Base-by-base conservation (phyloP, 805 yeast species). In the Saccharomycopsis fodiens region DNA sequence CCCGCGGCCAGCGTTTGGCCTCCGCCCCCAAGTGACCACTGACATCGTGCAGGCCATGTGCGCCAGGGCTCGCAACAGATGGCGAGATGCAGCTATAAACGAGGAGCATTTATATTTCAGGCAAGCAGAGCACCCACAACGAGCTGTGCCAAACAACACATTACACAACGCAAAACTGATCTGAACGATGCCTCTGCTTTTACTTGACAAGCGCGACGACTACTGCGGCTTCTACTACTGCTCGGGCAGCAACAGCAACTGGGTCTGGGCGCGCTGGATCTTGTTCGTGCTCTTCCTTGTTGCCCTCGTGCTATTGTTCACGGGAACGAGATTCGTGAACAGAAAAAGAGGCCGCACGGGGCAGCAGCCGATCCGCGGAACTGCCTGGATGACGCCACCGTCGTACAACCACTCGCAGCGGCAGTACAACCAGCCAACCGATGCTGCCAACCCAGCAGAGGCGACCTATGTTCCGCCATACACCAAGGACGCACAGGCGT, bases 381-480 rank as follows among this genome's bases (percentile, higher is more conserved):
- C 93, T 1, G 75, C 84, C 8, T 84, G 94, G 94, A 76, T 87
- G 67, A 82, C 93, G 0, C 96, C 96, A 4, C 94, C 94, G 0
- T 69, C 80, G 8, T 85, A 85, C 57, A 59, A 68, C 39, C 86
- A 79, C 53, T 74, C 87, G 1, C 84, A 83, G 55, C 67, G 65
- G 42, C 79, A 76, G 47, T 73, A 76, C 52, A 66, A 71, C 44
- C 70, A 68, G 39, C 73, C 72, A 1, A 47, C 57, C 13, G 62
- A 62, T 45, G 56, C 63, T 25, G 55, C 59, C 12, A 47, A 54
- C 17, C 55, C 46, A 35, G 59, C 59, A 34, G 63, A 68, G 6
- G 74, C 72, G 39, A 72, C 73, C 2, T 77, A 68, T 53, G 85
- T 82, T 1, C 94, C 94, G 0, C 70, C 80, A 2, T 84, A 84